Conservation (phyloP, 2,329 filamentous ascomycete species). For the Hymenoscyphus fructigenus region DNA sequence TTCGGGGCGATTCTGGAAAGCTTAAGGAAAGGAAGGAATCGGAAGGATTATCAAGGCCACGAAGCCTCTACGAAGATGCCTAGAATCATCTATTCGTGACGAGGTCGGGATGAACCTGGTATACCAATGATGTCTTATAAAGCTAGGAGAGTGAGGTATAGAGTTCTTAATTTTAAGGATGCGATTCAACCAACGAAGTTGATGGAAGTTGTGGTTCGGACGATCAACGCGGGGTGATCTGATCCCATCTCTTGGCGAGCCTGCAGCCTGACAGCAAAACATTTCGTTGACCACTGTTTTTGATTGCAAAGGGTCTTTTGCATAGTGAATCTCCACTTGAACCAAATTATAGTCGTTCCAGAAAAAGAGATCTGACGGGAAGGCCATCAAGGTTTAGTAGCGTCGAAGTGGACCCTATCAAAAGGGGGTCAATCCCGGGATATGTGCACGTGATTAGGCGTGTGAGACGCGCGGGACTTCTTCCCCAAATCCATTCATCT, state of each 20-base stretch:
- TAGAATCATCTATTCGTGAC: neutral
- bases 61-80: constrained; percentile 33
- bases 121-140: too few species aligned
- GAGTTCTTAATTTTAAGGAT: too few species aligned
- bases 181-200: neutral
- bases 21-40: constrained; percentile 16
- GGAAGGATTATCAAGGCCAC: constrained; percentile 27
- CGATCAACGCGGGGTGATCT: constrained; percentile 1
- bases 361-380: too few species aligned
- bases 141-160: too few species aligned
- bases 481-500: neutral
- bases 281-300: too few species aligned
- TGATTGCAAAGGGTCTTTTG: too few species aligned
- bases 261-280: neutral
- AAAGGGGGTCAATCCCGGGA: too few species aligned
- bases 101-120: neutral
- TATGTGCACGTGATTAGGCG: too few species aligned
- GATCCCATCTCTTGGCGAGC: neutral
- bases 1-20: constrained; percentile 21
- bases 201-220: neutral
- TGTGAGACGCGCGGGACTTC: neutral
- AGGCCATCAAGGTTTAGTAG: too few species aligned
- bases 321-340: too few species aligned
- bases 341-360: too few species aligned
- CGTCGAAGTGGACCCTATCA: too few species aligned